A percentile compares a stretch with the other conserved stretches of the same genome.
phyloP scores from a whole-genome alignment of 108 stramenopile species.

The Thalassiosira profunda region DNA sequence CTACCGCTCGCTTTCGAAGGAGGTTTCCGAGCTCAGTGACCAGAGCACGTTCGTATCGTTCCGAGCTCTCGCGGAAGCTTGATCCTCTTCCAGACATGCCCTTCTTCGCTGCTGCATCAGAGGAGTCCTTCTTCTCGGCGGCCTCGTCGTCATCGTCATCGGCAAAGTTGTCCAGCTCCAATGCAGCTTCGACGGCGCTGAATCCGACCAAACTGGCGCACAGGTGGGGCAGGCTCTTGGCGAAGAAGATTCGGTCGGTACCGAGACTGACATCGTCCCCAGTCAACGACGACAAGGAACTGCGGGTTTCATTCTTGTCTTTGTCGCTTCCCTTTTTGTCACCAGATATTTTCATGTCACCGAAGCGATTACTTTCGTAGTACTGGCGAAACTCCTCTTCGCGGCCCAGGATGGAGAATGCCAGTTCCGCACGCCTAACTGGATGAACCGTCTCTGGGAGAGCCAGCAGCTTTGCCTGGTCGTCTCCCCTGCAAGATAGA shows the following conservation, averaged over 20 bases:
- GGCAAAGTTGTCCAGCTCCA: constrained; percentile 83
- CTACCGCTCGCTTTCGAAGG: constrained; percentile 71
- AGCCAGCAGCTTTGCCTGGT: constrained; percentile 72
- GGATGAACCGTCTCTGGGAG: constrained; percentile 92
- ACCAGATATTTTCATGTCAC: constrained; percentile 80
- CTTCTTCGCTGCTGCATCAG: constrained; percentile 21
- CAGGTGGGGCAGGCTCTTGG: constrained; percentile 85
- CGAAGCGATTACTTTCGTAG: constrained; percentile 92
- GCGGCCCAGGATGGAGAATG: constrained; percentile 80
- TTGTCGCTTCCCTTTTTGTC: constrained; percentile 55
- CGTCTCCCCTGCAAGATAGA: constrained; percentile 52
- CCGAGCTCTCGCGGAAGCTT: constrained; percentile 88
- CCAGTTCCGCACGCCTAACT: constrained; percentile 87
- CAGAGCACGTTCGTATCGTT: constrained; percentile 84
- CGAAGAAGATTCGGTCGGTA: constrained; percentile 89
- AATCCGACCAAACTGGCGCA: constrained; percentile 91
- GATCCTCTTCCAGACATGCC: constrained; percentile 55
- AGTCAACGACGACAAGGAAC: constrained; percentile 83
- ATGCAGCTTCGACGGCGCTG: constrained; percentile 90
- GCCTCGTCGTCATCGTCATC: constrained; percentile 71
- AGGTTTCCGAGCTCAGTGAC: constrained; percentile 83
- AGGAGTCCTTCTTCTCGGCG: constrained; percentile 41
- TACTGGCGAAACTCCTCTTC: constrained; percentile 89
- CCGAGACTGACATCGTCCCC: constrained; percentile 92
- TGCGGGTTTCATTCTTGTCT: constrained; percentile 65